phyloP scores from a whole-genome alignment of 148 eudicot genomes.

The Chenopodium formosanum region DNA sequence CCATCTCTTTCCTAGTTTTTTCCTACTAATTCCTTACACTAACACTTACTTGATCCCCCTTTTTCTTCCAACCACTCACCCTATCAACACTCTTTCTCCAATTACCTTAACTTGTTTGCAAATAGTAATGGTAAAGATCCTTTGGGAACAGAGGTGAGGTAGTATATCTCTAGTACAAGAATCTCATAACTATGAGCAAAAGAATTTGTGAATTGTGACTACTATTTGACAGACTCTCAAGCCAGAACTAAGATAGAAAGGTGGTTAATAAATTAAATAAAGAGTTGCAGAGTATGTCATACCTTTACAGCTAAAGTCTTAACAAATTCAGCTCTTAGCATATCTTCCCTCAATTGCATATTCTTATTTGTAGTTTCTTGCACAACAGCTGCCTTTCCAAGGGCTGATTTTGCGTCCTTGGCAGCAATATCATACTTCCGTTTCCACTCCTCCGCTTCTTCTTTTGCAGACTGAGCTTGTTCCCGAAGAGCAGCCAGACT shows the following conservation, averaged over 20 bases:
- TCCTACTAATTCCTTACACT: too few relatives aligned
- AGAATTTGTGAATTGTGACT: background rate
- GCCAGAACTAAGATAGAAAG: background rate
- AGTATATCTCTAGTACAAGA: background rate
- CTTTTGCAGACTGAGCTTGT: conserved; percentile 83
- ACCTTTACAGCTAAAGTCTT: conserved; percentile 71
- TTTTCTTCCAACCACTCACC: too few relatives aligned
- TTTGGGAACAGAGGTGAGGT: too few relatives aligned
- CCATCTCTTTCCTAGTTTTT: too few relatives aligned
- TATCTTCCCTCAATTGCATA: conserved; percentile 78
- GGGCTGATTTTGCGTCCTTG: conserved; percentile 78
- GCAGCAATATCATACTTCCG: conserved; percentile 78
- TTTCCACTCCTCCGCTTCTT: conserved; percentile 97
- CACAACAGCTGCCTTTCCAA: conserved; percentile 75
- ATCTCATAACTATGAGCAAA: background rate
- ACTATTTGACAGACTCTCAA: background rate
- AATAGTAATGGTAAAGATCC: too few relatives aligned
- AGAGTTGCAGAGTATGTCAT: conserved; percentile 4
- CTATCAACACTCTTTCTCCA: too few relatives aligned
- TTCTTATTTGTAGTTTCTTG: conserved; percentile 72
- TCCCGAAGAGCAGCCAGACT: conserved; percentile 86
- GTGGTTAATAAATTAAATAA: background rate
- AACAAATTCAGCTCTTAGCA: conserved; percentile 71
- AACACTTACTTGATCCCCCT: too few relatives aligned
- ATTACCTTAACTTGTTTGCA: too few relatives aligned